Evolutionary conservation across 305 asterid species (phyloP), one percentile per base, ranked within the genome.

Genomic region (Petunia hybrid): DNA sequence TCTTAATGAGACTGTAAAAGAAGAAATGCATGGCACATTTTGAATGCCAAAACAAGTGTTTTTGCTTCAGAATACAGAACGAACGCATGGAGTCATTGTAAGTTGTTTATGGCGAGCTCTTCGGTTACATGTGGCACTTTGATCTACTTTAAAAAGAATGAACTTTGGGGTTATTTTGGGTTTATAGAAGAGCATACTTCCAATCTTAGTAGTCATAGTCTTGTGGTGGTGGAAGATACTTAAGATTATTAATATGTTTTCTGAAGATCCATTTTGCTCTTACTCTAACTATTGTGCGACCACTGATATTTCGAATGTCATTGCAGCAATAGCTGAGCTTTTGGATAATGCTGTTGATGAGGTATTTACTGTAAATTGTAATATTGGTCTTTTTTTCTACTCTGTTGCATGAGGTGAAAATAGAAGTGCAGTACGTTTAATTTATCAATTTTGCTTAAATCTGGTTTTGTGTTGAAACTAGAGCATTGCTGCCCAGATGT

Each of bases 331-430:
- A 82, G 99, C 98, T 1, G 99, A 95, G 92, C 97, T 95, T 57
- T 83, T 95, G 86, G 99, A 95, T 85, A 95, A 95, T 91, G 94
- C 96, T 41, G 97, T 95, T 70, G 99, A 95, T 79, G 99, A 95
- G 99, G 99, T 95, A 88, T 86, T 70, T 82, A 56, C 80, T 69
- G 35, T 82, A 64, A 43, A 56, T 78, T 69, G 35, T 82, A 64
- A 43, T 80, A 65, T 61, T 84, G 53, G 56, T 40, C n/a, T 51
- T 73, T 9, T 73, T 45, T 51, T 73, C n/a, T 73, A 73, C 13
- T 36, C 7, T 77, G 70, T 60, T 68, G 35, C 40, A 39, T 53
- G 81, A 39, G 62, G 61, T 61, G 83, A 41, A 51, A 73, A 51
- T 53, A 74, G 48, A 74, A 53, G 39, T 53, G 36, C 16, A 38